Percentiles rank a stretch among this genome's conserved stretches.
These are phyloP conservation scores for Astrothelium macrocarpum DNA, from an alignment of 495 filamentous ascomycete genomes.

Conservation along the genomic window DNA sequence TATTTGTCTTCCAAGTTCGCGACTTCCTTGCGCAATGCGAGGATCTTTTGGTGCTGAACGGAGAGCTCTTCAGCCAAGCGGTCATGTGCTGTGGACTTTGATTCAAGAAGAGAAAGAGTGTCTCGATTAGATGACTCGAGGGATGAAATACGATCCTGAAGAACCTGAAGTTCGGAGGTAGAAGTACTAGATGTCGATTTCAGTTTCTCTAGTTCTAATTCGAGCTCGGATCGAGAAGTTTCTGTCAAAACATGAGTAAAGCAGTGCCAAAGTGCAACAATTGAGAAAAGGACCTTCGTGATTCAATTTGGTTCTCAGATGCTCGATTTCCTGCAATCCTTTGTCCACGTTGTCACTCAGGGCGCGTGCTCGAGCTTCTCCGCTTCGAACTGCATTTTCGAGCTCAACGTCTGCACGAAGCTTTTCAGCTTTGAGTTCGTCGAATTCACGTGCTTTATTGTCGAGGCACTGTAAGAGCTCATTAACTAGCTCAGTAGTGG, in stretches of 20 bases:
- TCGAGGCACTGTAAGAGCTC: conserved; percentile 56
- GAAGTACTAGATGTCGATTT: conserved; percentile 68
- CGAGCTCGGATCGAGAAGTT: conserved; percentile 52
- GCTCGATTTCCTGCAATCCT: conserved; percentile 50
- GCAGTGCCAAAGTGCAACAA: conserved; percentile 11
- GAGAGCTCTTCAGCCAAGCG: conserved; percentile 76
- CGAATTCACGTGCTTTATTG: conserved; percentile 67
- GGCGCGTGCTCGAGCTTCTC: conserved; percentile 68
- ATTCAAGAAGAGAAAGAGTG: conserved; percentile 74
- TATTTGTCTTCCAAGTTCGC: conserved; percentile 68
- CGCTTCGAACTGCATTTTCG: conserved; percentile 71
- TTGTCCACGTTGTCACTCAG: conserved; percentile 75
- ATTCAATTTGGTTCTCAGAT: conserved; percentile 66
- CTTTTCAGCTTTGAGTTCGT: conserved; percentile 71
- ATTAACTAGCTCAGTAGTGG: conserved; percentile 67
- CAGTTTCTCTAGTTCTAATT: conserved; percentile 70
- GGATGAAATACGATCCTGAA: conserved; percentile 69
- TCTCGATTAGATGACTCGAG: conserved; percentile 89
- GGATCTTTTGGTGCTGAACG: conserved; percentile 74
- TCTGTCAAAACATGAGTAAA: conserved; percentile 38
- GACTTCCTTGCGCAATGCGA: conserved; percentile 71
- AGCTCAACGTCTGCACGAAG: conserved; percentile 83
- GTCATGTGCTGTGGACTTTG: conserved; percentile 81
- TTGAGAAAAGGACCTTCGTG: conserved; percentile 55
- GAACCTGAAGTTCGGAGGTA: conserved; percentile 61